Evolutionary conservation across 352 stramenopile species (phyloP).

Genomic region (Phytophthora uliginosa): DNA sequence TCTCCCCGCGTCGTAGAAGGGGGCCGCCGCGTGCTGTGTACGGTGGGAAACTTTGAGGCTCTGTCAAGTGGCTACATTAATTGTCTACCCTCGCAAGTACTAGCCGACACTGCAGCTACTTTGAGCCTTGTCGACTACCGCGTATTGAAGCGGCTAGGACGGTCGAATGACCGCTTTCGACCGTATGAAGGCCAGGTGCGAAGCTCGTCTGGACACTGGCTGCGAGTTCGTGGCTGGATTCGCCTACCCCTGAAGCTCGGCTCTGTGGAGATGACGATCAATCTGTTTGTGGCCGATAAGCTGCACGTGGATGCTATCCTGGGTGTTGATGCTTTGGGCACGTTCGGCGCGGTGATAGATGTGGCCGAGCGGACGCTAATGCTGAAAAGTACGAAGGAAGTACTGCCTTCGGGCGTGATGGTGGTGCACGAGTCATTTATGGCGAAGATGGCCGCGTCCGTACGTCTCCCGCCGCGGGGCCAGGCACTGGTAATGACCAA

Average conservation of each 20-base stretch:
- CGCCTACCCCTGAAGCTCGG: neutral
- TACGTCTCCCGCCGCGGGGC: neutral
- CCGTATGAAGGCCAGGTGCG: neutral
- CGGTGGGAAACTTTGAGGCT: neutral
- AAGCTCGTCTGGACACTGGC: neutral
- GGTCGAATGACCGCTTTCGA: neutral
- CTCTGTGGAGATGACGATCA: neutral
- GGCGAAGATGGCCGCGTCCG: neutral
- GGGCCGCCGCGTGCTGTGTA: neutral
- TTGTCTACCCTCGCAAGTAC: neutral
- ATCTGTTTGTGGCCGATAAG: neutral
- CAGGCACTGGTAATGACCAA: neutral
- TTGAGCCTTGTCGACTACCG: neutral
- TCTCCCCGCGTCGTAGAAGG: too few relatives aligned
- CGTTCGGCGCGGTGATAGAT: constrained; percentile 2
- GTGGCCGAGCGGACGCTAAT: neutral
- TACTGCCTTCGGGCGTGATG: neutral
- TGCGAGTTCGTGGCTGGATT: neutral
- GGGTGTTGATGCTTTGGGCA: neutral
- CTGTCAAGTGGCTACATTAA: neutral
- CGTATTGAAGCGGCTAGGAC: neutral
- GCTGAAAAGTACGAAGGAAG: neutral
- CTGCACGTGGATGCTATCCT: neutral
- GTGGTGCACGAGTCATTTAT: neutral
- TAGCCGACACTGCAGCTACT: neutral